phyloP scores from a whole-genome alignment of 768 basidiomycete genomes.

The Suillus weaverae region DNA sequence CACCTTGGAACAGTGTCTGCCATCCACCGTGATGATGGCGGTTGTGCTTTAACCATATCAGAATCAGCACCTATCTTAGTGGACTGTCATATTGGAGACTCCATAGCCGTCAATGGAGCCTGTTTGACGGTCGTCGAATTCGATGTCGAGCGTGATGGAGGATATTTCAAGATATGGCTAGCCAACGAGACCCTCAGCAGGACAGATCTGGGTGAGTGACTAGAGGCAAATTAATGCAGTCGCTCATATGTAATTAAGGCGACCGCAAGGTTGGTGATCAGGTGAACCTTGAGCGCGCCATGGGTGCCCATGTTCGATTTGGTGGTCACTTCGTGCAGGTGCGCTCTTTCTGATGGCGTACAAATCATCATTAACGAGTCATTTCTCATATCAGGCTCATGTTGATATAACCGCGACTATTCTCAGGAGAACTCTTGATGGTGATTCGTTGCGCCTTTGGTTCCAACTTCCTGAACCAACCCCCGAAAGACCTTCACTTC shows the following conservation, averaged over 20 bases:
- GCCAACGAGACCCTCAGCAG: constrained; percentile 92
- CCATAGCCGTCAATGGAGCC: constrained; percentile 84
- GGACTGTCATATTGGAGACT: constrained; percentile 94
- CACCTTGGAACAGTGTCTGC: constrained; percentile 75
- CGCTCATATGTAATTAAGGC: constrained; percentile 37
- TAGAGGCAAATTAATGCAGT: constrained; percentile 3
- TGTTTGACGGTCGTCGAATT: constrained; percentile 94
- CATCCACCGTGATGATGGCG: constrained; percentile 64
- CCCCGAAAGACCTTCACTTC: constrained; percentile 55
- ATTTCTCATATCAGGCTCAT: constrained; percentile 66
- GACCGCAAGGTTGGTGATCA: constrained; percentile 75
- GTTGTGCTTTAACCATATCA: constrained; percentile 81
- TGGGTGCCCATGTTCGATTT: constrained; percentile 88
- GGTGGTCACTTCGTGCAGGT: constrained; percentile 99
- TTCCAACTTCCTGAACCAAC: constrained; percentile 75
- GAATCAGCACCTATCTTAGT: constrained; percentile 70
- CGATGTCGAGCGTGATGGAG: constrained; percentile 55
- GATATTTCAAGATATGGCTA: constrained; percentile 92
- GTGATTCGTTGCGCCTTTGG: constrained; percentile 82
- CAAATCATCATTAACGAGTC: background rate
- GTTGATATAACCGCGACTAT: constrained; percentile 88
- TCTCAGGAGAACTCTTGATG: constrained; percentile 64
- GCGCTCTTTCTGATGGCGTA: constrained; percentile 16
- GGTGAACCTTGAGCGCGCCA: constrained; percentile 92
- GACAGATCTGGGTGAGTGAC: constrained; percentile 79